Conservation (phyloP, 2,329 filamentous ascomycete genomes). For the Ophiostoma angusticollis region DNA sequence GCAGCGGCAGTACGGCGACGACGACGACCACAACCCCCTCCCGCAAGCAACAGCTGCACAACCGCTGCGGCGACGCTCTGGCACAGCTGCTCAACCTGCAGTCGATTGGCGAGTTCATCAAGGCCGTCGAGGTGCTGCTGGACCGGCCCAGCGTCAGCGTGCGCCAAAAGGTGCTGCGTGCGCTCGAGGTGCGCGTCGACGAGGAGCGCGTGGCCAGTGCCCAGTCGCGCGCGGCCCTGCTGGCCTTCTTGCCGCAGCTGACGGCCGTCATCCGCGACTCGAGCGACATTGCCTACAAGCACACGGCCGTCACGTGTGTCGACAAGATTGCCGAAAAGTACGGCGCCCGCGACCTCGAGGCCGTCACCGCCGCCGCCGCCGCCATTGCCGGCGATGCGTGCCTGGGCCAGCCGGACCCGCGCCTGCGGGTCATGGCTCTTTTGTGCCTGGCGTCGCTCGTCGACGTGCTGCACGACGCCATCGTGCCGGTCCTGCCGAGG, state of each 20-base stretch:
- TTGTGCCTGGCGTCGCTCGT: constrained; percentile 81
- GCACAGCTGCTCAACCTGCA: constrained; percentile 72
- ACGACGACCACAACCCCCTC: too few relatives aligned
- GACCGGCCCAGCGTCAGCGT: constrained; percentile 62
- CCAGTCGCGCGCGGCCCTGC: constrained; percentile 54
- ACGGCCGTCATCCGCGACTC: constrained; percentile 64
- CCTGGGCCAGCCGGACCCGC: constrained; percentile 59
- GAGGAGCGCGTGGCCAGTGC: constrained; percentile 57
- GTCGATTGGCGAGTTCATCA: constrained; percentile 79
- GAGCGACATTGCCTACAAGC: constrained; percentile 61
- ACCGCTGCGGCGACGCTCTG: constrained; percentile 55
- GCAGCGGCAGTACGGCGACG: background rate
- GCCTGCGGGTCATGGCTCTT: constrained; percentile 70
- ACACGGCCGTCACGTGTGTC: constrained; percentile 76
- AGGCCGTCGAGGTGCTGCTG: constrained; percentile 71
- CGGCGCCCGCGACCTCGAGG: constrained; percentile 76
- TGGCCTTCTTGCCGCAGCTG: constrained; percentile 68
- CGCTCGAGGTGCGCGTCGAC: constrained; percentile 68
- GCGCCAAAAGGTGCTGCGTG: constrained; percentile 65
- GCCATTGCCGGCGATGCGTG: constrained; percentile 66
- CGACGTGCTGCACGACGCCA: constrained; percentile 73
- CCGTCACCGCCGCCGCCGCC: constrained; percentile 60
- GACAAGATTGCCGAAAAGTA: constrained; percentile 92
- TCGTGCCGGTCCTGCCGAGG: constrained; percentile 69
- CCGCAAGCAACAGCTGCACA: constrained; percentile 36